phyloP scores from a whole-genome alignment of 208 protist species.

The Trypanosoma congolense region DNA sequence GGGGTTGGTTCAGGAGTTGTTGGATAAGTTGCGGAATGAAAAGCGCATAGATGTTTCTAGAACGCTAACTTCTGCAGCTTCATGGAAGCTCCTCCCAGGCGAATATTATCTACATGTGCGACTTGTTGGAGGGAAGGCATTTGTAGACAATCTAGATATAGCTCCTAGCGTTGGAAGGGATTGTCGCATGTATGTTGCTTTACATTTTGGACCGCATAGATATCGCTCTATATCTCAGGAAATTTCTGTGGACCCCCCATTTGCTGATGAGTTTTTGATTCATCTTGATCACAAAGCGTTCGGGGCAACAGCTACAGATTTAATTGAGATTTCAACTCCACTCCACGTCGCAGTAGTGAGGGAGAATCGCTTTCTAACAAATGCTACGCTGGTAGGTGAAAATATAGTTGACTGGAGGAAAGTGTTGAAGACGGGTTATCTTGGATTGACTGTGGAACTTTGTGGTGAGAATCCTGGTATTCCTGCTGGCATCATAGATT shows the following conservation, averaged over 20 bases:
- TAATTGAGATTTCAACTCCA: constrained; percentile 78
- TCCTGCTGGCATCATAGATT: constrained; percentile 87
- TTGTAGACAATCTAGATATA: constrained; percentile 89
- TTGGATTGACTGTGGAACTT: constrained; percentile 88
- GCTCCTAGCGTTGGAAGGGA: constrained; percentile 19
- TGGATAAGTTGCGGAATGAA: constrained; percentile 37
- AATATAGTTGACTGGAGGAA: constrained; percentile 90
- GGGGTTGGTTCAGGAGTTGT: constrained; percentile 76
- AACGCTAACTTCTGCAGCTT: constrained; percentile 4
- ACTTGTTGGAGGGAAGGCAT: constrained; percentile 78
- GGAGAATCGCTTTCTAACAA: constrained; percentile 48
- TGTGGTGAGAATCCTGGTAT: constrained; percentile 81
- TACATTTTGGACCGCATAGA: constrained; percentile 88
- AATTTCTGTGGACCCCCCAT: constrained; percentile 56
- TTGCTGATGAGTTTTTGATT: constrained; percentile 89
- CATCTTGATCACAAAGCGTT: constrained; percentile 71
- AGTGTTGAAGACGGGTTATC: constrained; percentile 80
- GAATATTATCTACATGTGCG: constrained; percentile 79
- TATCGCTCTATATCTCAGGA: constrained; percentile 46
- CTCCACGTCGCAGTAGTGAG: constrained; percentile 84
- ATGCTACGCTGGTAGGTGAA: constrained; percentile 75
- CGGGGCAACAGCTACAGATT: constrained; percentile 43
- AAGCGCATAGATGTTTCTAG: constrained; percentile 3
- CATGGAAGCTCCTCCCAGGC: constrained; percentile 22
- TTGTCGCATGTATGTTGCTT: constrained; percentile 51